Conservation (phyloP, 1,139 yeast species). For the Lodderomyces theae region DNA sequence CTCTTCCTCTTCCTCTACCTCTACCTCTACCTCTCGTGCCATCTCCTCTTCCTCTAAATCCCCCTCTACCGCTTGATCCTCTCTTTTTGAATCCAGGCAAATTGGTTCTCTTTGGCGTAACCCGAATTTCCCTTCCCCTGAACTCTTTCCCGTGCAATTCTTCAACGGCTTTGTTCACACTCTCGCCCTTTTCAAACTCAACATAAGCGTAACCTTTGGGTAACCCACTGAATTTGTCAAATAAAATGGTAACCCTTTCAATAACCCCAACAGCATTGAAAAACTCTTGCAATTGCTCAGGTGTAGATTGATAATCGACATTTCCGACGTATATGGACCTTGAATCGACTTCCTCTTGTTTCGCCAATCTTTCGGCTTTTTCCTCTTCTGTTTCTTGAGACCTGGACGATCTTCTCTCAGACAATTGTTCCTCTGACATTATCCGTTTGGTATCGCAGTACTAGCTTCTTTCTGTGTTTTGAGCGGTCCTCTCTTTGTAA, state of each 20-base stretch:
- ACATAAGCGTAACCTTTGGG: constrained; percentile 49
- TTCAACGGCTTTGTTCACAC: constrained; percentile 35
- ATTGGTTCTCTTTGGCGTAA: constrained; percentile 40
- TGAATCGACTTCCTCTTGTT: constrained; percentile 34
- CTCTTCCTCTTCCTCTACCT: constrained; percentile 14
- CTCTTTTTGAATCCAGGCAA: constrained; percentile 33
- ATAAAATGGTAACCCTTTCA: constrained; percentile 40
- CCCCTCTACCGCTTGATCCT: constrained; percentile 22
- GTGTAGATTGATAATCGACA: constrained; percentile 42
- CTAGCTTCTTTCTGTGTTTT: neutral
- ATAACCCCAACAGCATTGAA: constrained; percentile 35
- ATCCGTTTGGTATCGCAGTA: neutral
- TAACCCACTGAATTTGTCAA: constrained; percentile 36
- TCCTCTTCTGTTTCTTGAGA: constrained; percentile 27
- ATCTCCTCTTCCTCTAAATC: constrained; percentile 19
- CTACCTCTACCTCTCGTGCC: constrained; percentile 17
- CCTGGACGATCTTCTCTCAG: constrained; percentile 5
- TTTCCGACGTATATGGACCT: constrained; percentile 45
- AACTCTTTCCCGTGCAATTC: constrained; percentile 34
- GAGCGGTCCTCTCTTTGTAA: no score
- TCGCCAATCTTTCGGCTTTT: constrained; percentile 26
- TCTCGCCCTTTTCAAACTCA: constrained; percentile 31
- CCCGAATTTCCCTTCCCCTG: constrained; percentile 37
- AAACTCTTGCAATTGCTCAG: constrained; percentile 40
- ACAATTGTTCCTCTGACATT: constrained; percentile 3